These are phyloP conservation scores for Colletotrichum orchidophilum DNA, from an alignment of 2,329 filamentous ascomycete species.

Conservation along the genomic window DNA sequence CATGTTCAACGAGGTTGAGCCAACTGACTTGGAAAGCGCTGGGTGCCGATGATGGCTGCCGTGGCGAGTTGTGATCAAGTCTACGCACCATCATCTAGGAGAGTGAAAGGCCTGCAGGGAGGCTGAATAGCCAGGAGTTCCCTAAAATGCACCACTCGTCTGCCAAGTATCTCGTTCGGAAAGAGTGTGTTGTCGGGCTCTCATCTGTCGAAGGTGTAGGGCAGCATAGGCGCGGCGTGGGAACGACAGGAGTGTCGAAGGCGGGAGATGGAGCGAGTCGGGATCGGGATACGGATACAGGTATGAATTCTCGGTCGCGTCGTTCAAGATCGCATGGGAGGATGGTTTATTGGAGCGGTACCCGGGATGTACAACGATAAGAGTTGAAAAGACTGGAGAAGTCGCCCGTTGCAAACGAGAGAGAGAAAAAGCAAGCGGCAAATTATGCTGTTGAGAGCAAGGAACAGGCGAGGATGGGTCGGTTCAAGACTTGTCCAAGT, in stretches of 20 bases:
- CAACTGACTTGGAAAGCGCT: background rate
- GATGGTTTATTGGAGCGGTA: constrained; percentile 15
- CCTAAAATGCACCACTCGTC: constrained; percentile 36
- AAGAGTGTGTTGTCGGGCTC: constrained; percentile 22
- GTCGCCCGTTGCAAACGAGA: constrained; percentile 26
- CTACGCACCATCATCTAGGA: constrained; percentile 61
- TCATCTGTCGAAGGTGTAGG: constrained; percentile 28
- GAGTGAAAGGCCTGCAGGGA: constrained; percentile 47
- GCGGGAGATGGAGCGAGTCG: background rate
- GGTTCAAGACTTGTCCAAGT: constrained; percentile 20
- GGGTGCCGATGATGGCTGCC: background rate
- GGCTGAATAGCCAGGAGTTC: constrained; percentile 46
- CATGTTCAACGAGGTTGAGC: background rate
- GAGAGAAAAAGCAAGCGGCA: constrained; percentile 17
- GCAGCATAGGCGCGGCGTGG: constrained; percentile 29
- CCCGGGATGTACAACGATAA: constrained; percentile 12
- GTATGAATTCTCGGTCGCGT: constrained; percentile 22
- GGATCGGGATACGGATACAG: constrained; percentile 9
- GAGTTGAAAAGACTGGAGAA: constrained; percentile 20
- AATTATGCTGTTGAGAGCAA: constrained; percentile 25
- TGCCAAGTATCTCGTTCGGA: constrained; percentile 28
- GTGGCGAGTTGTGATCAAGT: background rate
- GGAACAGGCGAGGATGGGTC: constrained; percentile 19
- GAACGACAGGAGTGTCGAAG: background rate
- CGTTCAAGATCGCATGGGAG: constrained; percentile 24